Evolutionary conservation across 164 flowering plant genomes (phyloP), one percentile per base, ranked within the genome.

Genomic region (Litsea cubeba): DNA sequence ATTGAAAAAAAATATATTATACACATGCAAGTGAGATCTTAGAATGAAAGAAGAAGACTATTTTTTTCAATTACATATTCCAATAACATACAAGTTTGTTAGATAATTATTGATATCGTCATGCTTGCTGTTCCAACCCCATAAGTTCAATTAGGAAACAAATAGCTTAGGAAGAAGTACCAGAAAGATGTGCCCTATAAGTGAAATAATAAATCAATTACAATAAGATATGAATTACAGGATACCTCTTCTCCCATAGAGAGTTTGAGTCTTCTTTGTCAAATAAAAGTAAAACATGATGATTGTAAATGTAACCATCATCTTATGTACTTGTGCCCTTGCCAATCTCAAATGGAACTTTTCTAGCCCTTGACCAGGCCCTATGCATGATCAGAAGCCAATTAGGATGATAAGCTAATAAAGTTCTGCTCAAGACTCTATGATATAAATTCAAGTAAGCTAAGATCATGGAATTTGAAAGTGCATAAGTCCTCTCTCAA

Each of bases 1-100:
- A n/a, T n/a, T n/a, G n/a, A n/a, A n/a, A 96, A n/a, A 91, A 62
- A 96, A 64, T 8, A 98, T 95, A 83, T 96, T 97, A 83, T 92
- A 88, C 25, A 98, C 99, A 70, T 84, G 88, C 40, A 96, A 80
- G 76, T 90, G 91, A 77, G 92, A 95, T 81, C 97, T 87, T 77
- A 94, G 79, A 71, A 94, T 86, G 65, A 95, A 88, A 32, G 95
- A 78, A 96, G 72, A 49, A 88, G 76, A 97, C 99, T 71, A 35
- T n/a, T 6, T 6, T 6, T 35, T 35, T 35, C 18, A 30, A 30
- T 28, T 18, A 30, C 4, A 12, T 22, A 3, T 12, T 63, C 17
- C 3, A 12, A 63, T 25, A 23, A 65, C 8, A 8, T 23, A 63
- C 66, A 63, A 63, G 28, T 63, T 60, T 10, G 10, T n/a, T 63